phyloP scores from a whole-genome alignment of 2,329 filamentous ascomycete species.

The Eutypa lata region DNA sequence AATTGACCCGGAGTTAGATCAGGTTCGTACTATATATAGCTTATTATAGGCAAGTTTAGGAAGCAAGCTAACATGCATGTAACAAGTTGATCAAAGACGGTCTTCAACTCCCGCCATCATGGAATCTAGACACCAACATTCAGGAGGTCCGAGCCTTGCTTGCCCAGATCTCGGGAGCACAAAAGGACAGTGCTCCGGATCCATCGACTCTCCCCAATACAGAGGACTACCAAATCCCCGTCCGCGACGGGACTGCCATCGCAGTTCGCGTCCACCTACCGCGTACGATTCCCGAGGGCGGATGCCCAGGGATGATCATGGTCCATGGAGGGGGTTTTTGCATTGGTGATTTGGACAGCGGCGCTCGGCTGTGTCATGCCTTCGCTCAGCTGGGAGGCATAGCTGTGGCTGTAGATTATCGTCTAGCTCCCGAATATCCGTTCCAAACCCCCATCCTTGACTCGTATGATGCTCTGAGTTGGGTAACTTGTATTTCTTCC shows the following conservation, averaged over 20 bases:
- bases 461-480: conserved; percentile 1
- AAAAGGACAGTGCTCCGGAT: not conserved
- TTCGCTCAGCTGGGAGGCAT: conserved; percentile 4
- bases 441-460: conserved; percentile 2
- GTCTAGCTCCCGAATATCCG: conserved; percentile 6
- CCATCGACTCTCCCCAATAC: not conserved
- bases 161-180: not conserved
- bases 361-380: not conserved
- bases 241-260: not conserved
- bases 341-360: conserved; percentile 1
- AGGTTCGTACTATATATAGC: not conserved
- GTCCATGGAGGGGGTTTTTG: conserved; percentile 3
- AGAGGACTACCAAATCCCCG: not conserved
- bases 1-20: conserved; percentile 2
- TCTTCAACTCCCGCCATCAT: not conserved
- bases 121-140: not conserved
- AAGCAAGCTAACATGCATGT: not conserved
- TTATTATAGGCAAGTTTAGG: not conserved
- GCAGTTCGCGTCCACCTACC: not conserved
- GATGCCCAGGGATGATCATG: conserved; percentile 4
- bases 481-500: too few species aligned
- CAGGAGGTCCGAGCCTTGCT: not conserved
- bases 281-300: not conserved
- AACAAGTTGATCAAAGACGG: not conserved
- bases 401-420: conserved; percentile 4